Evolutionary conservation across 148 eudicot species (phyloP).

Genomic region (Simmondsia chinensis): DNA sequence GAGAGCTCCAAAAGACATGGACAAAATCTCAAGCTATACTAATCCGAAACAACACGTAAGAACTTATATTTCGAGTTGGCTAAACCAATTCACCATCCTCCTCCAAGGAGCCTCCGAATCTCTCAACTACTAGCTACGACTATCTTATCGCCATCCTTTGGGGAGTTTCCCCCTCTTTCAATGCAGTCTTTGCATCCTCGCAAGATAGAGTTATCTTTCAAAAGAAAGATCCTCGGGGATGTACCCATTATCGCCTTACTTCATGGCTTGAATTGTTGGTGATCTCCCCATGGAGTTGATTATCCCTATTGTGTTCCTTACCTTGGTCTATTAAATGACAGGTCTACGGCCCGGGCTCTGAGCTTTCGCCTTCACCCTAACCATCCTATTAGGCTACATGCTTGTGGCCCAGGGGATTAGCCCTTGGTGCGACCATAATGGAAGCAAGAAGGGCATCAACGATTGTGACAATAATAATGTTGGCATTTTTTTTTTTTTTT

Average conservation of each 20-base stretch:
- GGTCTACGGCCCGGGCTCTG: conserved; percentile 47
- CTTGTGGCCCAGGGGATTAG: conserved; percentile 77
- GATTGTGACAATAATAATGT: conserved; percentile 66
- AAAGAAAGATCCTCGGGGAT: conserved; percentile 83
- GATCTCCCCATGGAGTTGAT: conserved; percentile 93
- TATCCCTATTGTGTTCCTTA: conserved; percentile 56
- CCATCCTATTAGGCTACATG: conserved; percentile 50
- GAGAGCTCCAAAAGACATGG: conserved; percentile 12
- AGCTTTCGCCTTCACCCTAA: conserved; percentile 41
- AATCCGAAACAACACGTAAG: conserved; percentile 8
- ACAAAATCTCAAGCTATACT: background rate
- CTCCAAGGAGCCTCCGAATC: conserved; percentile 77
- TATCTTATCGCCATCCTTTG: conserved; percentile 83
- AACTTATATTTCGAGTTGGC: conserved; percentile 33
- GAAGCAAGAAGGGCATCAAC: conserved; percentile 88
- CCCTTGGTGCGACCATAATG: conserved; percentile 84
- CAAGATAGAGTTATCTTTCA: conserved; percentile 72
- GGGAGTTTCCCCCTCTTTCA: conserved; percentile 89
- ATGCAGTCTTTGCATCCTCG: conserved; percentile 83
- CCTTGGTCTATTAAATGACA: conserved; percentile 71
- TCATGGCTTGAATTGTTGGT: conserved; percentile 75
- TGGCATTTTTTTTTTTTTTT: conserved; percentile 79
- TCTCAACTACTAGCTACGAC: conserved; percentile 71
- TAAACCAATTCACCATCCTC: conserved; percentile 55
- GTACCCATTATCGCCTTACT: conserved; percentile 76